Evolutionary conservation across 164 flowering plant species (phyloP).

Genomic region (Brasenia schreberi): DNA sequence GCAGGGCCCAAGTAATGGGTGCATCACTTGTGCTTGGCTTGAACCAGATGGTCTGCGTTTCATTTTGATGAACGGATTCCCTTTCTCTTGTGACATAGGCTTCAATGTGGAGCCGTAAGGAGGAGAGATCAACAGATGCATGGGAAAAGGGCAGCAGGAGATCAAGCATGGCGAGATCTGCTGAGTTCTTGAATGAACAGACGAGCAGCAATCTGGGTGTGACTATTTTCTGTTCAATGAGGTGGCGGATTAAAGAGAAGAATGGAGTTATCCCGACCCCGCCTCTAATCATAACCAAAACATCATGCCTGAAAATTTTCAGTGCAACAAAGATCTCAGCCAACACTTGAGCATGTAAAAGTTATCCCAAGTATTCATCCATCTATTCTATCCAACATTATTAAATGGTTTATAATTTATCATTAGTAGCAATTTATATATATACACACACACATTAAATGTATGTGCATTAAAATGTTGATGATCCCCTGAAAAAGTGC

Average conservation of each 20-base stretch:
- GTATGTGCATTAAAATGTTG: too few species aligned
- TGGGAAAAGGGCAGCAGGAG: slow-evolving; percentile 42
- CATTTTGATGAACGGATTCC: slow-evolving; percentile 5
- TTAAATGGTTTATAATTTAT: too few species aligned
- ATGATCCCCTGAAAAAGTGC: too few species aligned
- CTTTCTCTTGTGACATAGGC: slow-evolving; percentile 70
- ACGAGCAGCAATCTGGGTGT: slow-evolving; percentile 29
- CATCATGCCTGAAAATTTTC: slow-evolving; percentile 48
- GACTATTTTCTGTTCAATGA: slow-evolving; percentile 21
- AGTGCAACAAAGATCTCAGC: too few species aligned
- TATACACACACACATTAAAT: too few species aligned
- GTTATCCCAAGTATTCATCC: too few species aligned
- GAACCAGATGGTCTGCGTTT: slow-evolving; percentile 39
- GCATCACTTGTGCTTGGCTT: slow-evolving; percentile 37
- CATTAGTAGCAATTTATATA: too few species aligned
- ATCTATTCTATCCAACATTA: too few species aligned
- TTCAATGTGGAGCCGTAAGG: slow-evolving; percentile 41
- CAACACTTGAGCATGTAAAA: too few species aligned
- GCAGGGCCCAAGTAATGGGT: slow-evolving; percentile 43
- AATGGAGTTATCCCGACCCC: slow-evolving; percentile 84
- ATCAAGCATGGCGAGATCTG: slow-evolving; percentile 57
- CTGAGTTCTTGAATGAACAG: slow-evolving; percentile 42
- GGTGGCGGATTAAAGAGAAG: slow-evolving; percentile 57
- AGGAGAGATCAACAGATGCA: slow-evolving; percentile 21
- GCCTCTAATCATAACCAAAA: slow-evolving; percentile 70